Percentiles rank a stretch among this genome's conserved stretches.
phyloP scores from a whole-genome alignment of 139 green algal genomes.

The Tetraselmis striata region DNA sequence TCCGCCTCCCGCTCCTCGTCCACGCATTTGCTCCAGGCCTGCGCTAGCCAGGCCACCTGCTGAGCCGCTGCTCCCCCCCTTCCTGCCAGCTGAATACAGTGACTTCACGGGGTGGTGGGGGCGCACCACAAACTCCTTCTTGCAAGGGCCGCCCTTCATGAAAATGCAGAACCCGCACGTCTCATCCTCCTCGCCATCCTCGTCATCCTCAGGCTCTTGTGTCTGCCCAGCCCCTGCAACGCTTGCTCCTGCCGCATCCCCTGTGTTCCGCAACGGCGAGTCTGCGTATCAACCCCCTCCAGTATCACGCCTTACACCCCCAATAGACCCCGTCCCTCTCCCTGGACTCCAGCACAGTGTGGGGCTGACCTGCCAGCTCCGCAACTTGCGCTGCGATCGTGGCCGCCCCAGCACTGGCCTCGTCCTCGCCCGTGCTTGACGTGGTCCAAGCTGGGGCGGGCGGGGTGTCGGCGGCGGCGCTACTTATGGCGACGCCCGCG shows the following conservation, averaged over 20 bases:
- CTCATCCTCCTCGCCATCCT: conserved; percentile 72
- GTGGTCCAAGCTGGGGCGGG: background rate
- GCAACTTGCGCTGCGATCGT: background rate
- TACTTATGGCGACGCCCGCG: background rate
- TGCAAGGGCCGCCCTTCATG: conserved; percentile 77
- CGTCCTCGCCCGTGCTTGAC: background rate
- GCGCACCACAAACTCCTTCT: conserved; percentile 45
- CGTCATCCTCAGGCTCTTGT: conserved; percentile 29
- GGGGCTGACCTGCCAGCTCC: background rate
- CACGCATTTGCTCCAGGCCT: conserved; percentile 61
- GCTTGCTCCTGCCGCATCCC: too few relatives aligned
- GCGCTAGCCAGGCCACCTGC: conserved; percentile 2
- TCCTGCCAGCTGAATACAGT: too few relatives aligned
- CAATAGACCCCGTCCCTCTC: background rate
- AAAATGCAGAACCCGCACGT: conserved; percentile 79
- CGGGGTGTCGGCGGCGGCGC: background rate
- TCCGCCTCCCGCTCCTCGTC: conserved; percentile 37
- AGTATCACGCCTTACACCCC: too few relatives aligned
- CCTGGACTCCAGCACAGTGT: background rate
- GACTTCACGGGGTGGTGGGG: too few relatives aligned
- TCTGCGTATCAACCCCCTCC: background rate
- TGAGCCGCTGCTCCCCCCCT: background rate
- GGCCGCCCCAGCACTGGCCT: background rate
- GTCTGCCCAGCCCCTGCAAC: too few relatives aligned
- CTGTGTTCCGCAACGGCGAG: too few relatives aligned